Evolutionary conservation across 768 basidiomycete species (phyloP), one percentile per base, ranked within the genome.

Genomic region (Rhizopogon vinicolor): DNA sequence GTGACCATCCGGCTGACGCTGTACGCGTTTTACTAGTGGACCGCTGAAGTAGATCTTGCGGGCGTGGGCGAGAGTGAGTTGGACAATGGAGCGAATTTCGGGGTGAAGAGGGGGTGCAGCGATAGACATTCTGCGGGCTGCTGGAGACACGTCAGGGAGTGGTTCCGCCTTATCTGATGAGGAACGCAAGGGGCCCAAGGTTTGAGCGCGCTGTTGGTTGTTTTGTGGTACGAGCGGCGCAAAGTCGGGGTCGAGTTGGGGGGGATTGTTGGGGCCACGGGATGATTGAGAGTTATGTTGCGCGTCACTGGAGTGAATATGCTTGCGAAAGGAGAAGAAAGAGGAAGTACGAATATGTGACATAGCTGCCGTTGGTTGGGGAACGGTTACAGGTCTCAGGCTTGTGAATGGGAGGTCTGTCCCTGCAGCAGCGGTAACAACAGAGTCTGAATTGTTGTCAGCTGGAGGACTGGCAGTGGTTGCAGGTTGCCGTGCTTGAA

Each of bases 1-100:
- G 61, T 85, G 79, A 19, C 91, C 89, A 66, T 91, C 87, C 1
- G 91, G 75, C 58, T 84, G 82, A n/a, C 86, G 81, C 67, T 93
- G 91, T 58, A 90, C 76, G 29, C 81, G 78, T 51, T 89, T 85
- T 14, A 91, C 75, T 18, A 95, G 82, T 13, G 88, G 89, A 9
- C 91, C 91, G 5, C 90, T 92, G 72, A 86, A 91, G 70, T 93
- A 93, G 7, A 93, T 78, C 65, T 93, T 93, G 74, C 86, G 89
- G 0, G 86, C 83, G 64, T 93, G 91, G 12, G 87, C 84, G 41
- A 83, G 73, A 22, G 84, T 87, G 49, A 93, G 75, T 53, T 81
- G 80, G 29, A 93, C 86, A 52, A 91, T 81, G 3, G 88, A 91
- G 44, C 86, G 83, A 52, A 93, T 91, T 72, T 93, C 91, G 7